These are phyloP conservation scores for Chimonanthus praecox DNA, from an alignment of 164 flowering plant genomes.

Conservation along the genomic window DNA sequence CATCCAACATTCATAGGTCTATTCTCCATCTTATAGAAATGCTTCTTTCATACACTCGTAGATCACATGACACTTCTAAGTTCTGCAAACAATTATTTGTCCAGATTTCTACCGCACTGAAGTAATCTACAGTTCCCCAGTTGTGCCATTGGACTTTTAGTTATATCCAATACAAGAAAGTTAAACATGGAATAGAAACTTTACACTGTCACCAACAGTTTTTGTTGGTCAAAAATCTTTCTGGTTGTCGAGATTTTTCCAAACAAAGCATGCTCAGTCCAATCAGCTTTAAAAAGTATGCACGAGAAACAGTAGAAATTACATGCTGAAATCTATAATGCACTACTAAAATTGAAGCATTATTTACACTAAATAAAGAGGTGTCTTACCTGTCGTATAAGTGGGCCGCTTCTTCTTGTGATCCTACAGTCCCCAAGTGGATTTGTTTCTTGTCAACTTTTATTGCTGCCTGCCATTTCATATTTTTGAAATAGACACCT, in stretches of 20 bases:
- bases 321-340: not conserved
- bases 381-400: conserved; percentile 82
- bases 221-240: too few species aligned
- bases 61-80: too few species aligned
- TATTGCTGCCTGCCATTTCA: conserved; percentile 99
- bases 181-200: too few species aligned
- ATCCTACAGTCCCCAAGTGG: conserved; percentile 90
- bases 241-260: not conserved
- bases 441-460: conserved; percentile 97
- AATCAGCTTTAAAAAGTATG: not conserved
- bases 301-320: not conserved
- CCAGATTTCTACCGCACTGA: too few species aligned
- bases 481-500: conserved; percentile 94
- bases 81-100: too few species aligned
- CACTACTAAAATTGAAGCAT: not conserved
- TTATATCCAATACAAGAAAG: too few species aligned
- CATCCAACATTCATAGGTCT: too few species aligned
- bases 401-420: conserved; percentile 92
- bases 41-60: too few species aligned
- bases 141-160: too few species aligned
- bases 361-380: not conserved
- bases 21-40: too few species aligned
- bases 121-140: too few species aligned
- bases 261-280: not conserved
- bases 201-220: too few species aligned